phyloP scores from a whole-genome alignment of 371 early-diverging fungal species.

The Mucor irregularis region DNA sequence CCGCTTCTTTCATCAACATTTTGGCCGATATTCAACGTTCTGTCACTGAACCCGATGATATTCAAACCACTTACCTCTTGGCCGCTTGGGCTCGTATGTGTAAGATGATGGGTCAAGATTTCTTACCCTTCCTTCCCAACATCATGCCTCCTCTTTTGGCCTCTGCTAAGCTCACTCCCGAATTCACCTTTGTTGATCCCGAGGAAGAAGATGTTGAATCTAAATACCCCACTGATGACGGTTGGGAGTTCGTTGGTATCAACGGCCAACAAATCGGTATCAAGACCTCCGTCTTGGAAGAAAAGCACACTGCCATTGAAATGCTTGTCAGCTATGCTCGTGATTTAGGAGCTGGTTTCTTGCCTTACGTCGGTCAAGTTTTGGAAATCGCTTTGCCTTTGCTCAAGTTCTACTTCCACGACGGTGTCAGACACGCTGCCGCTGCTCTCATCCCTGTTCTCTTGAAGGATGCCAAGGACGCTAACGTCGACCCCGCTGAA shows the following conservation, averaged over 20 bases:
- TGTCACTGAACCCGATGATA: constrained; percentile 87
- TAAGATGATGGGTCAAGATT: constrained; percentile 91
- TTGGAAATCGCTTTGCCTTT: constrained; percentile 86
- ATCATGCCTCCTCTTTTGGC: constrained; percentile 93
- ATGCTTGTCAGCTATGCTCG: constrained; percentile 95
- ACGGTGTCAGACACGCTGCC: constrained; percentile 91
- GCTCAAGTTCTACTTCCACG: constrained; percentile 95
- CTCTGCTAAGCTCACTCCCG: constrained; percentile 88
- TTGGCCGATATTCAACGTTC: constrained; percentile 79
- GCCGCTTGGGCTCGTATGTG: constrained; percentile 97
- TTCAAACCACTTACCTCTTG: constrained; percentile 88
- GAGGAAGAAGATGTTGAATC: constrained; percentile 84
- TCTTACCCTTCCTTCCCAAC: constrained; percentile 87
- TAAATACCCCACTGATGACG: constrained; percentile 89
- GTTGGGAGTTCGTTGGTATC: constrained; percentile 91
- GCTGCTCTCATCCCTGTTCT: constrained; percentile 82
- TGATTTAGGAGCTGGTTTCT: constrained; percentile 88
- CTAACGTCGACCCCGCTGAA: constrained; percentile 43
- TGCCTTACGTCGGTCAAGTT: constrained; percentile 78
- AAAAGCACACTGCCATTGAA: constrained; percentile 96
- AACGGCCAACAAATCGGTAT: constrained; percentile 94
- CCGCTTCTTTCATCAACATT: constrained; percentile 74
- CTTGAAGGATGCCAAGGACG: constrained; percentile 64
- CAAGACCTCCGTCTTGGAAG: constrained; percentile 92
- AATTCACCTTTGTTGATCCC: constrained; percentile 85